Evolutionary conservation across 2,329 filamentous ascomycete genomes (phyloP), one percentile per base, ranked within the genome.

Genomic region (Sporothrix brasiliensis): DNA sequence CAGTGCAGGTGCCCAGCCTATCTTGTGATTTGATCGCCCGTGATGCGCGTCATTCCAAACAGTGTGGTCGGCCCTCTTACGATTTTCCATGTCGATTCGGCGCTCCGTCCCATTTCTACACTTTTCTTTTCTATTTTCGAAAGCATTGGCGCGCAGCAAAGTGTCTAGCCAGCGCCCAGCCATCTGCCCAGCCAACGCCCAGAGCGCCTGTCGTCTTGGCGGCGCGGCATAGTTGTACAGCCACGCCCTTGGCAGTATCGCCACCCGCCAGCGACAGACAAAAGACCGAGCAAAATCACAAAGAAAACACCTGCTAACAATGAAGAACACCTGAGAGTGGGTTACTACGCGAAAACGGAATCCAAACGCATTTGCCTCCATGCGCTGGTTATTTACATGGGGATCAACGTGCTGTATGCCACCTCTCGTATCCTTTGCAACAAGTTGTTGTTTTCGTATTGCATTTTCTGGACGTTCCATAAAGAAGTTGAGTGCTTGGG

Each of bases 161-260:
- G 16, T 24, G 49, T 34, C 50, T 50, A 67, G 65, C 21, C 34
- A 24, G 52, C 47, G 27, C 27, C 56, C 56, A 34, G 34, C 3
- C 9, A n/a, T 19, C 27, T 24, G 66, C 66, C 66, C 66, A 68
- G 66, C 47, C 27, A 66, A 66, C 47, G 63, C 63, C 63, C 47
- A 66, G 63, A 68, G 52, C 34, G 34, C 50, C 50, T 50, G 66
- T 63, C 41, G 58, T 63, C 58, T 63, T 61, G 56, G 58, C 58
- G 58, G 58, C 58, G 58, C 58, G 39, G 58, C 58, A 21, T n/a
- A 39, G 27, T 21, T 14, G 58, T 63, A 63, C 58, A 63, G 58
- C 58, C 58, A 41, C 50, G 52, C 34, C 52, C 66, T 68, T 68
- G 66, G 65, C 66, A 50, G 50, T 39, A 21, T 50, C 34, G 65